Evolutionary conservation across 192 early-diverging fungal species (phyloP), one percentile per base, ranked within the genome.

Genomic region (Podochytrium sp.): DNA sequence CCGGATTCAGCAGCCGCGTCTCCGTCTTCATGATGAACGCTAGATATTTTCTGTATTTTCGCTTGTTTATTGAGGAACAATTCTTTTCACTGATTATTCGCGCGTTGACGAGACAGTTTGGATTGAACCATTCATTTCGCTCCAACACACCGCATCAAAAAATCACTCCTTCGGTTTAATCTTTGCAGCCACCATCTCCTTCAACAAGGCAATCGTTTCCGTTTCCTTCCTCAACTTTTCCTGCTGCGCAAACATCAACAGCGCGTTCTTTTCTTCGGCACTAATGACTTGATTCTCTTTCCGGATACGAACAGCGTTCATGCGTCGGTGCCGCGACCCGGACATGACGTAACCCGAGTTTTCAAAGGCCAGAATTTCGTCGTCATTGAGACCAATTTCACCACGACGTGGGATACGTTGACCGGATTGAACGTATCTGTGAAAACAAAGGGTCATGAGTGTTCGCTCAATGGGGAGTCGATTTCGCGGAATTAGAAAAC

Each of bases 251-350:
- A 93, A 92, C 66, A 93, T 81, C 37, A 98, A 79, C 55, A 98
- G 74, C 35, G 90, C 88, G 4, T 94, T 82, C 80, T 95, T 95
- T 65, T 99, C 97, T 68, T 99, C 97, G 4, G 96, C 95, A 55
- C 87, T 92, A 63, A 97, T 95, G 67, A 96, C 93, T 81, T 99
- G 97, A 71, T 97, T 96, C 76, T 98, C 97, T 79, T 97, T 98
- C 68, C 94, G 87, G 57, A 96, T 87, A 69, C 95, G 96, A 5
- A 96, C 96, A 43, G 95, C 95, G 76, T 97, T 97, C 94, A 96
- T 96, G 47, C 94, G 87, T 55, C 90, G 87, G 79, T 98, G 95
- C 40, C 97, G 84, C 76, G 90, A 95, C 29, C 97, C 97, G 57
- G 91, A 93, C 97, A 99, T 99, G 12, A 99, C 97, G 77, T 90